A percentile compares a stretch with the other conserved stretches of the same genome.
Evolutionary conservation across 768 basidiomycete genomes (phyloP).

Genomic region (Amanita pallidorosea): DNA sequence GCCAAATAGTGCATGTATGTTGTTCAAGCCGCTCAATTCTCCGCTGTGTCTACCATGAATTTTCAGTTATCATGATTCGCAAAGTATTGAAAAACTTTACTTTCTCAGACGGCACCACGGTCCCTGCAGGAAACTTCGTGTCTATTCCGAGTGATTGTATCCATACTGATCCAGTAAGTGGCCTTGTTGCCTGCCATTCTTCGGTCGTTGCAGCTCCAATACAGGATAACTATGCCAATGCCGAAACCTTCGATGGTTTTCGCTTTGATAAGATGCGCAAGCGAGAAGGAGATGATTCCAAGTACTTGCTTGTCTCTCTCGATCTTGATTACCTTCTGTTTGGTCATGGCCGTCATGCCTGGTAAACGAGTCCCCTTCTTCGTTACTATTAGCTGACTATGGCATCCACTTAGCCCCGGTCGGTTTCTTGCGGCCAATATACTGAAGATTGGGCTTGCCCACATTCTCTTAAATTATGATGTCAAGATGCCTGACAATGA

Average conservation of each 20-base stretch:
- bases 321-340: slow-evolving; percentile 21
- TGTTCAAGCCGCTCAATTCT: neutral
- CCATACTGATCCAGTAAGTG: slow-evolving; percentile 3
- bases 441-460: slow-evolving; percentile 21
- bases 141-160: slow-evolving; percentile 9
- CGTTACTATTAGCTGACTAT: neutral
- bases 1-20: slow-evolving; percentile 15
- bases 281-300: slow-evolving; percentile 14
- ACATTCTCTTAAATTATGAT: slow-evolving; percentile 23
- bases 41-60: neutral
- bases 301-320: slow-evolving; percentile 21
- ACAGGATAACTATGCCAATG: slow-evolving; percentile 23
- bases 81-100: slow-evolving; percentile 26
- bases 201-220: neutral
- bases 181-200: neutral
- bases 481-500: slow-evolving; percentile 17
- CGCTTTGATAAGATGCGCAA: slow-evolving; percentile 26
- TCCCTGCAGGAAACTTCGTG: slow-evolving; percentile 16
- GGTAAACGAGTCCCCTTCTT: slow-evolving; percentile 1
- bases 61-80: slow-evolving; percentile 17
- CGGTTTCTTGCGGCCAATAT: slow-evolving; percentile 24
- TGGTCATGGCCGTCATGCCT: slow-evolving; percentile 17
- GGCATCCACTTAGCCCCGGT: slow-evolving; percentile 12
- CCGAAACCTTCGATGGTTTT: slow-evolving; percentile 25
- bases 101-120: slow-evolving; percentile 16